A percentile compares a stretch with the other conserved stretches of the same genome.
These are phyloP conservation scores for Schizochytrium sp. DNA, from an alignment of 108 stramenopile genomes.

Conservation along the genomic window DNA sequence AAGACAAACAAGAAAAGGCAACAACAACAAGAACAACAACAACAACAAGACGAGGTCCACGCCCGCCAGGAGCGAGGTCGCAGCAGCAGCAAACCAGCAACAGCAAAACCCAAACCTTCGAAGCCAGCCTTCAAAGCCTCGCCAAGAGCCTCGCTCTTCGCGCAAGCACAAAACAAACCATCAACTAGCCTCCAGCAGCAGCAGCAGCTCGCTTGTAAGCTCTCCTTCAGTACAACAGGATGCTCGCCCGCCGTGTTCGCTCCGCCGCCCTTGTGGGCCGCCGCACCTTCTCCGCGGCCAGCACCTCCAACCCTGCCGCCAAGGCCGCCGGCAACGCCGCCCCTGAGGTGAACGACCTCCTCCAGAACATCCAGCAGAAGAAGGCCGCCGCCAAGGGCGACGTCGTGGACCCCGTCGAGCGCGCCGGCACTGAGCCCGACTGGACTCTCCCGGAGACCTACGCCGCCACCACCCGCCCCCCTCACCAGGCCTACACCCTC, in stretches of 20 bases:
- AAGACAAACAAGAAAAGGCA: neutral
- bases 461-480: neutral
- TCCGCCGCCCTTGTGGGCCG: no score
- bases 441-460: constrained; percentile 46
- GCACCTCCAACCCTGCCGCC: no score
- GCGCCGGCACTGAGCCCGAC: neutral
- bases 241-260: no score
- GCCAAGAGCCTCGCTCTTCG: no score
- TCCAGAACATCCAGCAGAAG: neutral
- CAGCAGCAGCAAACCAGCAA: constrained; percentile 7
- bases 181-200: no score
- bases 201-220: no score
- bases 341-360: neutral
- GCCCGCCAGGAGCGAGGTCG: neutral
- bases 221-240: no score
- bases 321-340: neutral
- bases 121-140: neutral
- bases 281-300: no score
- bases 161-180: no score
- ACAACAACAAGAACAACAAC: constrained; percentile 26
- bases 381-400: constrained; percentile 7
- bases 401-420: neutral
- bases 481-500: constrained; percentile 60
- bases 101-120: neutral
- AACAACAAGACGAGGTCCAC: neutral